phyloP scores from a whole-genome alignment of 768 basidiomycete genomes.

The Rossbeevera mucosa region DNA sequence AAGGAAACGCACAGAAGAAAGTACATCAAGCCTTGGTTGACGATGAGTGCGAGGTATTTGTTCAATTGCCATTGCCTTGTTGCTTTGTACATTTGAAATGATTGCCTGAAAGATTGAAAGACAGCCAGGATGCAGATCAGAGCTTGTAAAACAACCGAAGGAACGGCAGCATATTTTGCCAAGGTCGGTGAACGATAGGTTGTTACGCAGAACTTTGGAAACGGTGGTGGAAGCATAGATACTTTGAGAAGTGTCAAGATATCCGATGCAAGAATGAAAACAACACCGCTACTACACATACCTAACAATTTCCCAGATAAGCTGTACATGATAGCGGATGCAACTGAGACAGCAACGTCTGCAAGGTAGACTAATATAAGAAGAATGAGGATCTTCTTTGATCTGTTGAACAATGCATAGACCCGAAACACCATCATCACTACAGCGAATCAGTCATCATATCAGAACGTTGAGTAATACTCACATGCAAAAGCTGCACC shows the following conservation, averaged over 20 bases:
- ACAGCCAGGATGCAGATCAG: neutral
- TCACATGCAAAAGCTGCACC: neutral
- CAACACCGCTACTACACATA: neutral
- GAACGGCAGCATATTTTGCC: neutral
- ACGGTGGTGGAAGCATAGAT: neutral
- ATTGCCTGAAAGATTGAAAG: neutral
- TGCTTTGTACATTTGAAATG: neutral
- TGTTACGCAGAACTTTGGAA: neutral
- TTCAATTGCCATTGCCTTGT: neutral
- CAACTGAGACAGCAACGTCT: neutral
- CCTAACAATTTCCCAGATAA: neutral
- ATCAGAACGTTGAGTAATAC: neutral
- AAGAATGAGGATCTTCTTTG: neutral
- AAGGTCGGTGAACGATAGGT: neutral
- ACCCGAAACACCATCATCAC: neutral
- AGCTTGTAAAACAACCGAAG: neutral
- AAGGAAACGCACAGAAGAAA: neutral
- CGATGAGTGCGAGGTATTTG: neutral
- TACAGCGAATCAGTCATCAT: neutral
- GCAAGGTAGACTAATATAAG: neutral
- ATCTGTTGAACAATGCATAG: neutral
- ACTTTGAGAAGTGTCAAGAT: neutral
- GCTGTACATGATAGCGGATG: neutral
- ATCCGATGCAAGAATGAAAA: neutral
- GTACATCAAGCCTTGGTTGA: neutral